phyloP scores from a whole-genome alignment of 345 rosid species.

The Linum tenue region DNA sequence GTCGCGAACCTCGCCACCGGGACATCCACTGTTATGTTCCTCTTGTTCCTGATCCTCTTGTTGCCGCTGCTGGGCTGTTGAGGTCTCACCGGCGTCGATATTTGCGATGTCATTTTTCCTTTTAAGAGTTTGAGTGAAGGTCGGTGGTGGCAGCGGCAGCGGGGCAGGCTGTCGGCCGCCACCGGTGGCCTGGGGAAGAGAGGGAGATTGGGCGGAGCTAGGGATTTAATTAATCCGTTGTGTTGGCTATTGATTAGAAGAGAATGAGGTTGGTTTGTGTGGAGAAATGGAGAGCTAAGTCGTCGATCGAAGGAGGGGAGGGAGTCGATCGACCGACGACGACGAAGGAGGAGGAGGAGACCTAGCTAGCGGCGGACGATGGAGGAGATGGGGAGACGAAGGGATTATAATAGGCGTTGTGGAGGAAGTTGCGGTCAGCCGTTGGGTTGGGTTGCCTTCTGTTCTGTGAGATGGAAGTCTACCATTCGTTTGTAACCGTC shows the following conservation, averaged over 20 bases:
- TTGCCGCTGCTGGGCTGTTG: neutral
- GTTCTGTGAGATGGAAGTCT: neutral
- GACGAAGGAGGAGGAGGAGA: neutral
- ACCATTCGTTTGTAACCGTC: slow-evolving; percentile 17
- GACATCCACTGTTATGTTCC: neutral
- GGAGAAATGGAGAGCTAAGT: neutral
- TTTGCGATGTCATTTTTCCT: neutral
- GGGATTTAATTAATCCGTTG: neutral
- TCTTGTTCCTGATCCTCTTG: neutral
- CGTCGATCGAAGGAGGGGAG: neutral
- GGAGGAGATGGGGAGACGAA: neutral
- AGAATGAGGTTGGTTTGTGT: neutral
- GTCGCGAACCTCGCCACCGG: slow-evolving; percentile 8
- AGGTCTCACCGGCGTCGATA: neutral
- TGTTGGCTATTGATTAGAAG: slow-evolving; percentile 1
- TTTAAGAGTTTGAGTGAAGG: neutral
- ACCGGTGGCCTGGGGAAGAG: neutral
- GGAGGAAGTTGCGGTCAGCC: slow-evolving; percentile 12
- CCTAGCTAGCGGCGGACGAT: slow-evolving; percentile 6
- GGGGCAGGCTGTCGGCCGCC: slow-evolving; percentile 4
- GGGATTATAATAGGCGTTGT: neutral
- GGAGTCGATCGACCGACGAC: too few species aligned
- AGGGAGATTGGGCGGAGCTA: neutral
- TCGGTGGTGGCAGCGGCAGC: slow-evolving; percentile 6
- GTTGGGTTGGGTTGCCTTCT: neutral